A percentile compares a stretch with the other conserved stretches of the same genome.
Evolutionary conservation across 768 basidiomycete species (phyloP).

Genomic region (Lactifluus pinguis): DNA sequence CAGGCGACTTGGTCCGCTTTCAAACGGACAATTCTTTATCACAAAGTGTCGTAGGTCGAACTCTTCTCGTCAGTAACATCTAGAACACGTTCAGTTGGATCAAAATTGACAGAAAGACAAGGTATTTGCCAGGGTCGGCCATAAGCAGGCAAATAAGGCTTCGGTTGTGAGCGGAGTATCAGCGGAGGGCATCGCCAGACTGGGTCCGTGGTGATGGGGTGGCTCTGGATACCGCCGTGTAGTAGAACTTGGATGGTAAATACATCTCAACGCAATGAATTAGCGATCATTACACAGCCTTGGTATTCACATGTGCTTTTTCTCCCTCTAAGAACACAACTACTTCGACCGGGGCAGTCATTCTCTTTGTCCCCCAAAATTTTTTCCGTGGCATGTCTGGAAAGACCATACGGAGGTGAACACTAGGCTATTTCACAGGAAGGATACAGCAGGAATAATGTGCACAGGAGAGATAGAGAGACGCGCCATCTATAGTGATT

Average conservation of each 20-base stretch:
- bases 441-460: constrained; percentile 74
- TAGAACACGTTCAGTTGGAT: no score
- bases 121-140: no score
- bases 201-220: no score
- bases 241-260: constrained; percentile 52
- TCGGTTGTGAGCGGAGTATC: no score
- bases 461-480: constrained; percentile 56
- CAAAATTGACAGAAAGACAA: no score
- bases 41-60: no score
- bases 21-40: no score
- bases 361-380: constrained; percentile 22
- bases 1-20: no score
- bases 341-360: constrained; percentile 48
- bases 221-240: constrained; percentile 48
- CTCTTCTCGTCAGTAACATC: no score
- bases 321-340: constrained; percentile 59
- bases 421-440: constrained; percentile 55
- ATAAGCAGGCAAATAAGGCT: no score
- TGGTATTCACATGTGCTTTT: constrained; percentile 41
- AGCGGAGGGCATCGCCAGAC: no score
- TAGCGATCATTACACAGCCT: neutral
- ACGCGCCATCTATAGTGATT: constrained; percentile 70
- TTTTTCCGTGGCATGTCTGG: constrained; percentile 29
- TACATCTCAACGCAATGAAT: constrained; percentile 42
- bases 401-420: constrained; percentile 65